Conservation (phyloP, 164 flowering plant genomes). For the Vitis rupestris region DNA sequence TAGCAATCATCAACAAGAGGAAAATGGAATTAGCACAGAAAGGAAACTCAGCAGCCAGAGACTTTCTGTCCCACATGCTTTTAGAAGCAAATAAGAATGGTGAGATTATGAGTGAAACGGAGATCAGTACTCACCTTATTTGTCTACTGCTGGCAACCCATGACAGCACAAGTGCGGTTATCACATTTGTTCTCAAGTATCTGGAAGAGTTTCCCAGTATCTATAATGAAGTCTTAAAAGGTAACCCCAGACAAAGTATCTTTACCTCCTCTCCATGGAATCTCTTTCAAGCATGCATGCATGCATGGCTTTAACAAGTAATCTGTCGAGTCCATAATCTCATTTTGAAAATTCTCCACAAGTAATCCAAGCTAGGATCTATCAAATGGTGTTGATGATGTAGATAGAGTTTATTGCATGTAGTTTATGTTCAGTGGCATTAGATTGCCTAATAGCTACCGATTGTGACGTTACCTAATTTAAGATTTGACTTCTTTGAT, state of each 20-base stretch:
- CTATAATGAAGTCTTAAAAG: neutral
- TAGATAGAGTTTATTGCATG: too few relatives aligned
- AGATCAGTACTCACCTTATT: constrained; percentile 3
- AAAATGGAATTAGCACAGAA: neutral
- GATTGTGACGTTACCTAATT: too few relatives aligned
- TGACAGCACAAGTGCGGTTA: constrained; percentile 1
- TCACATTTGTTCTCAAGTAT: constrained; percentile 8
- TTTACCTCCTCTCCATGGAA: too few relatives aligned
- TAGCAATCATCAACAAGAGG: neutral
- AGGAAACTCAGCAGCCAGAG: neutral
- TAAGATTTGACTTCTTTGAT: neutral
- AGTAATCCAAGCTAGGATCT: too few relatives aligned
- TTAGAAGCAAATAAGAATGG: neutral
- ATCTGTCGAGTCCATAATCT: neutral
- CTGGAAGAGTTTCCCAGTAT: constrained; percentile 8
- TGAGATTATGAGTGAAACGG: neutral
- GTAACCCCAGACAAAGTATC: neutral
- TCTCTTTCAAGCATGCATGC: too few relatives aligned
- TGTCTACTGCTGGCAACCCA: neutral
- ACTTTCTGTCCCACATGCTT: constrained; percentile 6
- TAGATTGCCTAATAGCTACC: too few relatives aligned
- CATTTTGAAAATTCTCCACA: too few relatives aligned
- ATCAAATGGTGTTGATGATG: too few relatives aligned
- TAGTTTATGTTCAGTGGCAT: too few relatives aligned
- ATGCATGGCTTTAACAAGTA: neutral